Evolutionary conservation across 108 stramenopile species (phyloP), one percentile per base, ranked within the genome.

Genomic region (Fragilariopsis cylindrus): DNA sequence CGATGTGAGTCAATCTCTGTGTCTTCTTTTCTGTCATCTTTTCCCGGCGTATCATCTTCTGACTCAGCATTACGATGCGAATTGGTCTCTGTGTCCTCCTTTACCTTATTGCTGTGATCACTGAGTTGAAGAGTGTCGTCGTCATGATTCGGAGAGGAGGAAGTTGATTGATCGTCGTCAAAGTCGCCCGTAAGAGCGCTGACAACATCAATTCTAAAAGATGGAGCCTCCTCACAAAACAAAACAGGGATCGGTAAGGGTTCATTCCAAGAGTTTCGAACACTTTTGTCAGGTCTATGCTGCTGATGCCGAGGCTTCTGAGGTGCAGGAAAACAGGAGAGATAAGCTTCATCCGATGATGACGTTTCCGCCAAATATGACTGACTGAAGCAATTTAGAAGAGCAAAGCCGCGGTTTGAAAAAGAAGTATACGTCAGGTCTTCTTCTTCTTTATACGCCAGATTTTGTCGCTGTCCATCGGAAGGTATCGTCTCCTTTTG

Each of bases 131-230:
- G 30, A 30, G 30, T 30, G 30, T 30, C 30, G 30, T 30, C 30
- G 30, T 30, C 30, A 30, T 30, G 21, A n/a, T 9, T 60, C 19
- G 58, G 9, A 4, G 58, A 21, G 19, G 11, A 8, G 58, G 58
- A 60, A 60, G 41, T 11, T 11, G 58, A 60, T 15, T 57, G 8
- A 7, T n/a, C 12, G n/a, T 60, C 40, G 18, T 60, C 58, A 11
- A 60, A 60, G 58, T 60, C 58, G 2, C 19, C 41, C 4, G 58
- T 60, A 41, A 60, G 58, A 60, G 19, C 41, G 41, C 58, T 60
- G 58, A 60, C 18, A 21, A 30, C 39, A 7, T 60, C 58, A n/a
- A 30, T 60, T 30, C n/a, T 60, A 60, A 60, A 60, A 4, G 58
- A 41, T 30, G 58, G 11, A 18, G 58, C n/a, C 58, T 30, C 15